Base-by-base conservation (phyloP, 2,329 filamentous ascomycete genomes). In the Cladosporium sp. region DNA sequence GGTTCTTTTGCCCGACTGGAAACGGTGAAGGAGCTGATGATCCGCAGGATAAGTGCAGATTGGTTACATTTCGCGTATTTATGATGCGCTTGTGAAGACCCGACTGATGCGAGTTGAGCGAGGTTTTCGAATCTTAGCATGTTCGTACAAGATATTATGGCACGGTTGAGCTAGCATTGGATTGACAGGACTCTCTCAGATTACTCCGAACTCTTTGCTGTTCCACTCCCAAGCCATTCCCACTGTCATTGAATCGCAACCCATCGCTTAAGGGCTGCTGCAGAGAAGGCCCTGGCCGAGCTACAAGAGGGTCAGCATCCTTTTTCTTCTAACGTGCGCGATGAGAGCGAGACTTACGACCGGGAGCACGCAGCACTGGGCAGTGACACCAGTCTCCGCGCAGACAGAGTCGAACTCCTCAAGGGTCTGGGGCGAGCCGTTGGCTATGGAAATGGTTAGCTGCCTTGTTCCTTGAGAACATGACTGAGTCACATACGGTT, bases 1-100 rank as follows among this genome's bases (percentile, higher is more conserved):
- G 55, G 62, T 63, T 9, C 38, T 66, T 18, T 28, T 63, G 38
- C 61, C 62, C 3, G 56, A 62, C 18, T 64, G 62, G 60, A 49
- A 49, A 38, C 22, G 19, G 35, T 49, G 38, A 42, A 7, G 35
- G 4, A 7, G 22, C 22, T 28, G 22, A 28, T 28, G 22, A 28
- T 28, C 22, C 1, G 22, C 22, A 28, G 22, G 22, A 7, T 5
- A 28, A 28, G 22, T 28, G 22, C 7, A 28, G 22, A 5, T 7
- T 7, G 5, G 22, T 28, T 7, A 7, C 7, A 7, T 28, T 28
- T 7, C 4, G 7, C 22, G 22, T 28, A 5, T 28, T 28, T 1
- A 28, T 28, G 22, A 28, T 28, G 7, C 22, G 4, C 1, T 7
- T 28, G 22, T 5, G 16, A 18, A 18, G 16, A 18, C 16, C 16